Percentiles rank a stretch among this genome's conserved stretches.
These are phyloP conservation scores for Globisporangium lucens DNA, from an alignment of 352 stramenopile species.

Conservation along the genomic window DNA sequence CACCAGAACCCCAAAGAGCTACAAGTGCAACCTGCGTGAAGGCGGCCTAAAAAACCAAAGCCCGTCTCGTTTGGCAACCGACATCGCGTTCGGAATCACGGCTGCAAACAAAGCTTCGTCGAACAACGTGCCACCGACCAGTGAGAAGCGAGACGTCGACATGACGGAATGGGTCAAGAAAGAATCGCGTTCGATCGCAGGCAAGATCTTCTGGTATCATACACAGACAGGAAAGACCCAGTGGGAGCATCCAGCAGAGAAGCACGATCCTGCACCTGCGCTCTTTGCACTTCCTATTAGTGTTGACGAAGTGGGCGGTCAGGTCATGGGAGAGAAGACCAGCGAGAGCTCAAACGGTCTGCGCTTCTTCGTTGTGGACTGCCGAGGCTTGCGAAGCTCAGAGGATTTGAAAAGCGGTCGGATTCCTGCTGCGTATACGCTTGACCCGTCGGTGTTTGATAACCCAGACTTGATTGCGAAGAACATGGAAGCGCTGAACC, in stretches of 20 bases:
- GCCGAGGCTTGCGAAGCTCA: conserved; percentile 64
- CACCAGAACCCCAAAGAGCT: conserved; percentile 58
- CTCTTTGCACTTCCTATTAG: conserved; percentile 68
- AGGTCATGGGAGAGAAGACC: conserved; percentile 64
- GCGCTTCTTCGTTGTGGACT: conserved; percentile 80
- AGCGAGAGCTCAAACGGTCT: conserved; percentile 25
- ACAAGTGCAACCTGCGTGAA: conserved; percentile 55
- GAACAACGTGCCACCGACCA: conserved; percentile 18
- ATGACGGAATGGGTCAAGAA: conserved; percentile 82
- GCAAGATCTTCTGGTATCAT: conserved; percentile 82
- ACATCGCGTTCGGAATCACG: conserved; percentile 51
- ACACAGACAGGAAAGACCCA: conserved; percentile 70
- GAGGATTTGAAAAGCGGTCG: conserved; percentile 75
- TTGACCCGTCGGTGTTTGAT: conserved; percentile 80
- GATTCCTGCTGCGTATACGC: conserved; percentile 71
- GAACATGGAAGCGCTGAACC: conserved; percentile 64
- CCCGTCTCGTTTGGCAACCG: conserved; percentile 49
- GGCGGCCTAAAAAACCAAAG: conserved; percentile 32
- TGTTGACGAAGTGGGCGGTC: conserved; percentile 59
- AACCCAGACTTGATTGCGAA: conserved; percentile 72
- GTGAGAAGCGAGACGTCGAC: conserved; percentile 41
- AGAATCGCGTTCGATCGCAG: conserved; percentile 64
- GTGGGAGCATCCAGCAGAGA: conserved; percentile 74
- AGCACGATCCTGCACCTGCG: conserved; percentile 48
- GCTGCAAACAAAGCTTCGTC: conserved; percentile 15